Evolutionary conservation across 2,329 filamentous ascomycete species (phyloP), one percentile per base, ranked within the genome.

Genomic region (Colletotrichum graminicola): DNA sequence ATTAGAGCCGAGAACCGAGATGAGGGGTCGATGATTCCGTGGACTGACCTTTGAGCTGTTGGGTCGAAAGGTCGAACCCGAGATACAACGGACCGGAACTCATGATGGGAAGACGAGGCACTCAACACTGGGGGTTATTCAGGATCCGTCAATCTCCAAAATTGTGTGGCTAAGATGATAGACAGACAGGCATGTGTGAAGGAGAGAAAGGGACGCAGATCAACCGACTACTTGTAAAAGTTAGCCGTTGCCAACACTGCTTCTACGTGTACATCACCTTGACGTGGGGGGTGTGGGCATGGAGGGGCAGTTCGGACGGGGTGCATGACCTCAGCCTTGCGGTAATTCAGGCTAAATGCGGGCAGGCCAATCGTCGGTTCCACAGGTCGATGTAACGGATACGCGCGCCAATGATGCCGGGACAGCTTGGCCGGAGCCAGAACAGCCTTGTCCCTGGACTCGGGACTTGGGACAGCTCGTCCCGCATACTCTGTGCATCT

Each of bases 61-160:
- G 96, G 69, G 96, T 98, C 54, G 95, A 98, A 72, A 98, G 91
- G 83, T 99, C 96, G 81, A 98, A 95, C 72, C 96, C 96, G 78
- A 97, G 87, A 79, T 97, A 97, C 73, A 97, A 85, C 23, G 93
- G 91, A 41, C 84, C 86, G 73, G 70, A 64, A 62, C 67, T 71
- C 70, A 72, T 72, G 47, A n/a, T 55, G 69, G 52, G 36, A 32
- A 29, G 23, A 52, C 5, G 36, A 12, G 43, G 18, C 41, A 45
- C 41, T 45, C 52, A n/a, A 34, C 39, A 52, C 51, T 39, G 61
- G 52, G 57, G 47, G 39, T n/a, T 56, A 59, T 67, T 29, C 43
- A 54, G 23, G 43, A 59, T 68, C n/a, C 41, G 29, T 47, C 45
- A 56, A 60, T 66, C 61, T 60, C 32, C 52, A 59, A 45, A 39